A percentile compares a stretch with the other conserved stretches of the same genome.
Conservation (phyloP, 192 early-diverging fungal species). For the Backusella psychrophila region DNA sequence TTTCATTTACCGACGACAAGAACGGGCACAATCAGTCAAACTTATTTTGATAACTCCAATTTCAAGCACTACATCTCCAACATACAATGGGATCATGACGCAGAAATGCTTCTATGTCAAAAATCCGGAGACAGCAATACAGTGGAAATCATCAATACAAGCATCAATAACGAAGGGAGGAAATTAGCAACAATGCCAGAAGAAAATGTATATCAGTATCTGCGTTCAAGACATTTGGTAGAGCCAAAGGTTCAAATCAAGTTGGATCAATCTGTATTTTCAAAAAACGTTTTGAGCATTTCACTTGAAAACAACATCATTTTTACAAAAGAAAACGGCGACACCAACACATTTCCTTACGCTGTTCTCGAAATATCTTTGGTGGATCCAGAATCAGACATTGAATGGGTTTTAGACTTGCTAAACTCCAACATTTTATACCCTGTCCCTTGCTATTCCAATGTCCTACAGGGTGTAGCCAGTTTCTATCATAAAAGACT, state of each 20-base stretch:
- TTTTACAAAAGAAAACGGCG: slow-evolving; percentile 95
- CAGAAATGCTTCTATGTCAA: slow-evolving; percentile 84
- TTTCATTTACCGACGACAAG: slow-evolving; percentile 75
- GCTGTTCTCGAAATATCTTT: slow-evolving; percentile 87
- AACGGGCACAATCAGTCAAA: slow-evolving; percentile 83
- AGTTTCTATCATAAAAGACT: slow-evolving; percentile 39
- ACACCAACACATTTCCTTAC: slow-evolving; percentile 80
- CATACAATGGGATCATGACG: slow-evolving; percentile 85
- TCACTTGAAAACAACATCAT: slow-evolving; percentile 93
- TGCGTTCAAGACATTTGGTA: slow-evolving; percentile 29
- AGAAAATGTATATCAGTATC: slow-evolving; percentile 44
- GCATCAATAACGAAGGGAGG: slow-evolving; percentile 55
- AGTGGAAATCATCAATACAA: slow-evolving; percentile 12
- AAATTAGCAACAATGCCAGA: slow-evolving; percentile 70
- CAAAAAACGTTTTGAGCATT: slow-evolving; percentile 89
- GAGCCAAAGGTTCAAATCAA: slow-evolving; percentile 73
- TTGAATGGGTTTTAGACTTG: slow-evolving; percentile 78
- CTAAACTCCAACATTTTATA: slow-evolving; percentile 41
- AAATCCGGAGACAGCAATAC: slow-evolving; percentile 74
- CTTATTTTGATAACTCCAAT: slow-evolving; percentile 87
- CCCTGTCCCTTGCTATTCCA: slow-evolving; percentile 45
- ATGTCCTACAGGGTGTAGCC: slow-evolving; percentile 39
- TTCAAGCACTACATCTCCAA: slow-evolving; percentile 89
- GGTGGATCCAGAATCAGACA: slow-evolving; percentile 64
- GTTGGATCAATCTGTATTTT: slow-evolving; percentile 96